Evolutionary conservation across 2,329 filamentous ascomycete species (phyloP), one percentile per base, ranked within the genome.

Genomic region (Coniochaeta sp.): DNA sequence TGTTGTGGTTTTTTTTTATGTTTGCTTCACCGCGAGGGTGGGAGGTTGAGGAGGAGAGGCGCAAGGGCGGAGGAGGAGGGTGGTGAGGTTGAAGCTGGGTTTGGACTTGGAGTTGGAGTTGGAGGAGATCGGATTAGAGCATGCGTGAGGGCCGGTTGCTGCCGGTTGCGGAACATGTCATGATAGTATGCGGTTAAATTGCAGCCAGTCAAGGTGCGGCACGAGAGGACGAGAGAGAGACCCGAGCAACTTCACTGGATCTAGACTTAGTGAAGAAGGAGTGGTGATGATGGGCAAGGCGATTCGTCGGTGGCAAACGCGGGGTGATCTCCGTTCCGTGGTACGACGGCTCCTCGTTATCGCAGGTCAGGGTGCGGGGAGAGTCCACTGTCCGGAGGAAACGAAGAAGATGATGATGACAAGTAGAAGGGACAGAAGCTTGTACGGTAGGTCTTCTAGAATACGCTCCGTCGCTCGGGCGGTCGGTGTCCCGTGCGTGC

Each of bases 131-230:
- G 14, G 38, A 14, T 30, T 31, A 8, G 26, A 32, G 30, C 30
- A 14, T n/a, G n/a, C n/a, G n/a, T n/a, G n/a, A n/a, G n/a, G n/a
- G n/a, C n/a, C n/a, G n/a, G n/a, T n/a, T n/a, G n/a, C n/a, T n/a
- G n/a, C n/a, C n/a, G 30, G 9, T 32, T 32, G 8, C 30, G 30
- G 14, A 32, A 14, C 45, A 22, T 14, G n/a, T 16, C 38, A 42
- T 42, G 38, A 26, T 42, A 42, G 38, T 31, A 18, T 47, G 45
- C 26, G 45, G 45, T 18, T 47, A 31, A 47, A 47, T 47, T 47
- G 26, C 8, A 26, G 38, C 38, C 38, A 42, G 38, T 42, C 20
- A 42, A 42, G 38, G n/a, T 13, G 38, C 38, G 7, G 27, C 26
- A 30, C n/a, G 40, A 5, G 9, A 46, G 20, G 40, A 46, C 40